Evolutionary conservation across 2,329 filamentous ascomycete genomes (phyloP).

Genomic region (Cercospora zeina): DNA sequence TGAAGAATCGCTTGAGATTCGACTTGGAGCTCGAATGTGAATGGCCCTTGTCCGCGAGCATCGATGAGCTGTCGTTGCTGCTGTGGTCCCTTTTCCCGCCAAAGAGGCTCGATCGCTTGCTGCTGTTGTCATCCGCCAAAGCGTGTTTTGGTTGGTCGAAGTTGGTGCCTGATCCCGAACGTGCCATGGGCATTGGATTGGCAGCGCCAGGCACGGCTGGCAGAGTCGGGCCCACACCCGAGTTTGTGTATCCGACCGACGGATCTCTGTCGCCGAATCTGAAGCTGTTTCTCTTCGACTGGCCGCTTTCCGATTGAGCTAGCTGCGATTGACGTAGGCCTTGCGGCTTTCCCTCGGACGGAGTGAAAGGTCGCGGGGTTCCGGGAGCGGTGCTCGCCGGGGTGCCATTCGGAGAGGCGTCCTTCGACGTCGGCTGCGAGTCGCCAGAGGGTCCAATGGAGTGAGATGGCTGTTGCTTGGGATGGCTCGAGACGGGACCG

Average conservation of each 20-base stretch:
- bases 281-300: conserved; percentile 64
- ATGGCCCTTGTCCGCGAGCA: conserved; percentile 43
- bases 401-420: conserved; percentile 64
- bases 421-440: conserved; percentile 55
- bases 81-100: conserved; percentile 54
- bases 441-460: conserved; percentile 59
- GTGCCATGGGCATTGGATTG: conserved; percentile 42
- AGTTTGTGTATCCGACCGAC: conserved; percentile 51
- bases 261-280: conserved; percentile 78
- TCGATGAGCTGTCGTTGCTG: conserved; percentile 48
- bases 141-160: conserved; percentile 17
- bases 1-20: conserved; percentile 96
- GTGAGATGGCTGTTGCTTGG: conserved; percentile 56
- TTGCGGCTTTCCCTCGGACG: conserved; percentile 68
- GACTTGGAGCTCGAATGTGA: conserved; percentile 71
- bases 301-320: conserved; percentile 26
- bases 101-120: conserved; percentile 58
- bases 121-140: conserved; percentile 46
- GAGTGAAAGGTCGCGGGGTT: conserved; percentile 64
- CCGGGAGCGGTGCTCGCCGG: conserved; percentile 52
- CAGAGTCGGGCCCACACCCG: conserved; percentile 45
- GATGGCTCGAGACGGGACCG: conserved; percentile 46
- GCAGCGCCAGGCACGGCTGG: conserved; percentile 23
- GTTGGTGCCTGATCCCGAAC: conserved; percentile 41
- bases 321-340: conserved; percentile 69